phyloP scores from a whole-genome alignment of 2,329 filamentous ascomycete species.

The Diaporthe sp. region DNA sequence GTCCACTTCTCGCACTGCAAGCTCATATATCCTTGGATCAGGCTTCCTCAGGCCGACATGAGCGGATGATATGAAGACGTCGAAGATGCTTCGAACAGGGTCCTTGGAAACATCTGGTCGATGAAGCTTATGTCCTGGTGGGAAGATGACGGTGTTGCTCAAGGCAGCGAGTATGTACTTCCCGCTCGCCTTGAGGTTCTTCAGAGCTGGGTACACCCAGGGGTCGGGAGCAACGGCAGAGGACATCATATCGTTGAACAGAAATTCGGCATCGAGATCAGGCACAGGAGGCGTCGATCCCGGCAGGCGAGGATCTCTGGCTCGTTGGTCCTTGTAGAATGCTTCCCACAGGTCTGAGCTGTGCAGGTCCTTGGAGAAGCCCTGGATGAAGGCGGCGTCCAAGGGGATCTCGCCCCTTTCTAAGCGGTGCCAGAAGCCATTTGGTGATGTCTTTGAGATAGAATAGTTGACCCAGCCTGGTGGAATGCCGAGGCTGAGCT shows the following conservation, averaged over 20 bases:
- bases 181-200: slow-evolving; percentile 73
- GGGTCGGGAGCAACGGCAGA: slow-evolving; percentile 79
- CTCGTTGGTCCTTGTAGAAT: slow-evolving; percentile 66
- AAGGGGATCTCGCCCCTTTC: slow-evolving; percentile 87
- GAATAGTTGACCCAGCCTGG: slow-evolving; percentile 92
- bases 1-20: slow-evolving; percentile 77
- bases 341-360: slow-evolving; percentile 75
- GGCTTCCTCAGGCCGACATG: slow-evolving; percentile 92
- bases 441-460: slow-evolving; percentile 81
- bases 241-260: slow-evolving; percentile 95
- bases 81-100: slow-evolving; percentile 78
- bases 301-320: slow-evolving; percentile 55
- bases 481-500: slow-evolving; percentile 80
- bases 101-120: slow-evolving; percentile 63
- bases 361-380: slow-evolving; percentile 81
- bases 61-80: slow-evolving; percentile 88
- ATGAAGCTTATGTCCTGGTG: slow-evolving; percentile 77
- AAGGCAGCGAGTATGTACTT: slow-evolving; percentile 83
- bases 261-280: slow-evolving; percentile 77
- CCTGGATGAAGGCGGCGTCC: slow-evolving; percentile 79
- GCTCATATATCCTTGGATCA: slow-evolving; percentile 82
- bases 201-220: slow-evolving; percentile 87
- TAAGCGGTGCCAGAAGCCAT: slow-evolving; percentile 88
- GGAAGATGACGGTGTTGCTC: slow-evolving; percentile 92
- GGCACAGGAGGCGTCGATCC: slow-evolving; percentile 73